Conservation (phyloP, 2,329 filamentous ascomycete genomes). For the Aspergillus glaucus region DNA sequence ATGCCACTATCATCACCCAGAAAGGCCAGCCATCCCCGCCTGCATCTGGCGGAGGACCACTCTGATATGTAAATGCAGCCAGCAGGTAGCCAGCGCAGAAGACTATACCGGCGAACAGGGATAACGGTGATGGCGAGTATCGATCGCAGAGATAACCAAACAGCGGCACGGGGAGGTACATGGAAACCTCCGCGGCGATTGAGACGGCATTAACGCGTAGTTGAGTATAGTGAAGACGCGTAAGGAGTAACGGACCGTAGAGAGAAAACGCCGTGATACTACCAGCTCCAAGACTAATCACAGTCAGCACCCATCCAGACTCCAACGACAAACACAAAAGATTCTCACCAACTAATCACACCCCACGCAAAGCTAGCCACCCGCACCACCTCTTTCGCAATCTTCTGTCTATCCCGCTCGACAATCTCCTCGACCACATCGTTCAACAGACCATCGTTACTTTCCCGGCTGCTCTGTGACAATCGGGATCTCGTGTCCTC, state of each 20-base stretch:
- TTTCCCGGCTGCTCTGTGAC: slow-evolving; percentile 12
- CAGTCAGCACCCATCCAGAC: not conserved
- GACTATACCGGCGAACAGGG: slow-evolving; percentile 63
- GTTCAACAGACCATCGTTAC: slow-evolving; percentile 47
- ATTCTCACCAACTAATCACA: slow-evolving; percentile 50
- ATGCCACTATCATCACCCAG: slow-evolving; percentile 75
- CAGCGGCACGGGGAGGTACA: slow-evolving; percentile 86
- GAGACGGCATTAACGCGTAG: slow-evolving; percentile 86
- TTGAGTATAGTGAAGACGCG: slow-evolving; percentile 79
- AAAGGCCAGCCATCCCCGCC: slow-evolving; percentile 62
- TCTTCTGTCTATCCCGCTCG: slow-evolving; percentile 49
- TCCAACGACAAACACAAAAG: not conserved
- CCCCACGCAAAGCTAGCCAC: slow-evolving; percentile 56
- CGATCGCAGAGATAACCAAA: slow-evolving; percentile 91
- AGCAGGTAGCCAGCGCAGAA: slow-evolving; percentile 78
- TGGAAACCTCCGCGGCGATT: slow-evolving; percentile 76
- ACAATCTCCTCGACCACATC: slow-evolving; percentile 57
- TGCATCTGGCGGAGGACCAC: slow-evolving; percentile 48
- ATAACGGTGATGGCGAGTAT: slow-evolving; percentile 70
- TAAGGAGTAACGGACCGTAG: slow-evolving; percentile 86
- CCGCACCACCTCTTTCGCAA: slow-evolving; percentile 48
- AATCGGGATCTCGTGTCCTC: slow-evolving; percentile 14
- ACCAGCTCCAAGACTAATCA: slow-evolving; percentile 65
- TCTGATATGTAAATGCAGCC: slow-evolving; percentile 70
- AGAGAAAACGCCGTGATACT: slow-evolving; percentile 91